Evolutionary conservation across 306 rosid species (phyloP).

Genomic region (Neltuma alba): DNA sequence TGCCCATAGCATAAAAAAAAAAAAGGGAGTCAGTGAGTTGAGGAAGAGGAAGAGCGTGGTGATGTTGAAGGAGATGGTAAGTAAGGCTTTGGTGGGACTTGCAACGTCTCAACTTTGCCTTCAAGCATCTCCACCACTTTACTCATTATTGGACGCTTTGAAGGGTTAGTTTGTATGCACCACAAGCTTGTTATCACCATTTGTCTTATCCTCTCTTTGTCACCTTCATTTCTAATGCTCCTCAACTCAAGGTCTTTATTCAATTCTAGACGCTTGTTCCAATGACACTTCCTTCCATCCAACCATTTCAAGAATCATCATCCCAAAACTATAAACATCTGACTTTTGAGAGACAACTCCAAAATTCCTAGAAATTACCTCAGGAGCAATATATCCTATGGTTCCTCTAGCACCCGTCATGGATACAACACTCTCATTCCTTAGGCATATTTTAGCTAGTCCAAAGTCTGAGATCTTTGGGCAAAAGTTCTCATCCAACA

Average conservation of each 20-base stretch:
- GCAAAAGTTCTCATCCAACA: neutral
- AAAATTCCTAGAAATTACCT: constrained; percentile 34
- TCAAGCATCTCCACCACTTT: constrained; percentile 46
- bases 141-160: constrained; percentile 24
- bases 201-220: constrained; percentile 31
- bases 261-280: constrained; percentile 39
- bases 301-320: constrained; percentile 40
- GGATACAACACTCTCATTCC: constrained; percentile 21
- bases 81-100: constrained; percentile 43
- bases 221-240: constrained; percentile 17
- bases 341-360: constrained; percentile 34
- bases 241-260: constrained; percentile 25
- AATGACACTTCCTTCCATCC: constrained; percentile 33
- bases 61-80: constrained; percentile 31
- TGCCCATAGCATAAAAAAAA: neutral
- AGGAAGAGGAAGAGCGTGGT: neutral
- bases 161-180: constrained; percentile 24
- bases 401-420: constrained; percentile 23
- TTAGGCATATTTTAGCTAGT: constrained; percentile 32
- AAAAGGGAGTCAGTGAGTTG: neutral
- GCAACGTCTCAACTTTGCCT: constrained; percentile 25
- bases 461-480: constrained; percentile 40
- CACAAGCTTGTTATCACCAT: constrained; percentile 32
- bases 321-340: constrained; percentile 41
- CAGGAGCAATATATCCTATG: constrained; percentile 43